Conservation (phyloP, 441 rosid genomes). For the Geranium incanum region DNA sequence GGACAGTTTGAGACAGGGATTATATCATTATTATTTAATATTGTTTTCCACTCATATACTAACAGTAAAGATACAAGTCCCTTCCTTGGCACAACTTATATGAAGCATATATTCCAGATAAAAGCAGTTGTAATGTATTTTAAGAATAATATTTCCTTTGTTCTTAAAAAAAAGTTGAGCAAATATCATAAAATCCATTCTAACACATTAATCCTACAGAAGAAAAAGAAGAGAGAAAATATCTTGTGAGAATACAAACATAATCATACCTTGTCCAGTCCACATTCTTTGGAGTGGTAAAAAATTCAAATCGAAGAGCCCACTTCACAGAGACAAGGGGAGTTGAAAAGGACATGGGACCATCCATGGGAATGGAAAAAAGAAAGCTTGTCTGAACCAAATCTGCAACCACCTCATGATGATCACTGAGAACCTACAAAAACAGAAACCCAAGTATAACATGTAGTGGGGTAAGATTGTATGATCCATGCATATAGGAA, state of each 20-base stretch:
- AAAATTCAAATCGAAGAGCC: slow-evolving; percentile 86
- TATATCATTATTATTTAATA: too few species aligned
- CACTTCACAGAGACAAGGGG: slow-evolving; percentile 74
- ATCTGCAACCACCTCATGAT: slow-evolving; percentile 89
- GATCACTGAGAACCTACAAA: slow-evolving; percentile 82
- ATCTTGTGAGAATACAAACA: slow-evolving; percentile 1
- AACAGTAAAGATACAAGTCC: too few species aligned
- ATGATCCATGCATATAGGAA: not conserved
- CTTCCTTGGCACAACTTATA: too few species aligned
- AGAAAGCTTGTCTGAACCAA: slow-evolving; percentile 90
- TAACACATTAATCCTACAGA: too few species aligned
- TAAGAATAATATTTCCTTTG: not conserved
- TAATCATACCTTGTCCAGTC: slow-evolving; percentile 61
- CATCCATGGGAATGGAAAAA: slow-evolving; percentile 85
- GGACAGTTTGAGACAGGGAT: too few species aligned
- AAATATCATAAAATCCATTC: not conserved
- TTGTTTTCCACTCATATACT: too few species aligned
- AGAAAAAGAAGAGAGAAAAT: too few species aligned
- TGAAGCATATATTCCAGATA: too few species aligned
- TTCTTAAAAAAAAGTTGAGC: not conserved
- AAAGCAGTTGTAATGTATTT: too few species aligned
- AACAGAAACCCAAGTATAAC: slow-evolving; percentile 12
- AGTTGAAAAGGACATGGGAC: slow-evolving; percentile 93
- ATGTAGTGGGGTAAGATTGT: not conserved
- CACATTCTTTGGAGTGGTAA: slow-evolving; percentile 71